phyloP scores from a whole-genome alignment of 306 rosid species.

The Medicago ruthenica region DNA sequence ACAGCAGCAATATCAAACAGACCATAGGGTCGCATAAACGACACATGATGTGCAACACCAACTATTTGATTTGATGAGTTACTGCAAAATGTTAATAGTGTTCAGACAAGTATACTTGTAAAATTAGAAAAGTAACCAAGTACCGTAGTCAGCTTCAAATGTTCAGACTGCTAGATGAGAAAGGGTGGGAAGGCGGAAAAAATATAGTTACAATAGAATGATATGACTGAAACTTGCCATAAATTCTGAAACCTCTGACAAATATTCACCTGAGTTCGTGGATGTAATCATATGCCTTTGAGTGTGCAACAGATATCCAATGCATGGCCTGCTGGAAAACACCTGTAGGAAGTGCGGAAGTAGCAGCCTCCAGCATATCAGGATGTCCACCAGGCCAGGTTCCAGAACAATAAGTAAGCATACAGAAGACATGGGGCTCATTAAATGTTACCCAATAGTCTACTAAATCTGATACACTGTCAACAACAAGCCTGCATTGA shows the following conservation, averaged over 20 bases:
- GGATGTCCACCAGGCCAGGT: conserved; percentile 99
- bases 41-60: conserved; percentile 93
- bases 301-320: conserved; percentile 94
- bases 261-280: conserved; percentile 71
- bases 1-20: conserved; percentile 87
- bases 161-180: conserved; percentile 23
- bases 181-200: conserved; percentile 22
- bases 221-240: conserved; percentile 12
- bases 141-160: conserved; percentile 34
- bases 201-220: background rate
- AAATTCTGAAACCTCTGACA: conserved; percentile 44
- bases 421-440: conserved; percentile 90
- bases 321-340: conserved; percentile 96
- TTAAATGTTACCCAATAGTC: conserved; percentile 96
- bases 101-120: conserved; percentile 39
- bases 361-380: conserved; percentile 91
- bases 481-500: conserved; percentile 82
- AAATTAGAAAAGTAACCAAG: conserved; percentile 35
- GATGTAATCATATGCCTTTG: conserved; percentile 86
- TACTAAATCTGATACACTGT: conserved; percentile 72
- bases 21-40: conserved; percentile 94
- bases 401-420: conserved; percentile 94
- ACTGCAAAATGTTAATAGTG: conserved; percentile 50
- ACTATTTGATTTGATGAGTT: conserved; percentile 59
- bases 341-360: conserved; percentile 90